Evolutionary conservation across 495 filamentous ascomycete species (phyloP).

Genomic region (Penicillium turbatum): DNA sequence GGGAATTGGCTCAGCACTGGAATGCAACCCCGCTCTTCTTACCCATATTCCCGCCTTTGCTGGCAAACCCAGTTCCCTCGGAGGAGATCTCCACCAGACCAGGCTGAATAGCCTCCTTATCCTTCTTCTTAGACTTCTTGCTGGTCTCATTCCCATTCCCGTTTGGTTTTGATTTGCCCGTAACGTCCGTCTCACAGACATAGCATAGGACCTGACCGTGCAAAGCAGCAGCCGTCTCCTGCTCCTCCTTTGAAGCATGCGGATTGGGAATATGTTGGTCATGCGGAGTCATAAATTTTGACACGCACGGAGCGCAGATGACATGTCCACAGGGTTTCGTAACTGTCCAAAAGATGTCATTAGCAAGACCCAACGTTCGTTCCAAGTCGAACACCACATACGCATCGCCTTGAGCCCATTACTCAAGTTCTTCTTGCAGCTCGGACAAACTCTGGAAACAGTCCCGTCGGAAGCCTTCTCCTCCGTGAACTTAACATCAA

Average conservation of each 20-base stretch:
- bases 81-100: slow-evolving; percentile 80
- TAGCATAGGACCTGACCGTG: slow-evolving; percentile 63
- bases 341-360: slow-evolving; percentile 35
- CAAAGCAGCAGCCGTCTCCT: slow-evolving; percentile 35
- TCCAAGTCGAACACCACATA: slow-evolving; percentile 28
- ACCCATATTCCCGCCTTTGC: slow-evolving; percentile 75
- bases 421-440: slow-evolving; percentile 77
- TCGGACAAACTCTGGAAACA: slow-evolving; percentile 70
- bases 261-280: slow-evolving; percentile 52
- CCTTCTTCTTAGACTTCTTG: slow-evolving; percentile 45
- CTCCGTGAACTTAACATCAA: slow-evolving; percentile 75
- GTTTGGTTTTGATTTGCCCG: slow-evolving; percentile 17
- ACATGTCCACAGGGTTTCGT: slow-evolving; percentile 94
- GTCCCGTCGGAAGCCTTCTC: slow-evolving; percentile 53
- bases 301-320: slow-evolving; percentile 81
- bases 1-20: slow-evolving; percentile 58
- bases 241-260: slow-evolving; percentile 55
- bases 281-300: slow-evolving; percentile 75
- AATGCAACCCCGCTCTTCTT: slow-evolving; percentile 79
- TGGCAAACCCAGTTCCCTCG: slow-evolving; percentile 92
- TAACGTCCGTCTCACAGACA: slow-evolving; percentile 81
- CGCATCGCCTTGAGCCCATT: slow-evolving; percentile 79
- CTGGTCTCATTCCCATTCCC: slow-evolving; percentile 21
- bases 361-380: background rate
- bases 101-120: slow-evolving; percentile 53